Evolutionary conservation across 1,284 basidiomycete genomes (phyloP).

Genomic region (Leccinum solheimii): DNA sequence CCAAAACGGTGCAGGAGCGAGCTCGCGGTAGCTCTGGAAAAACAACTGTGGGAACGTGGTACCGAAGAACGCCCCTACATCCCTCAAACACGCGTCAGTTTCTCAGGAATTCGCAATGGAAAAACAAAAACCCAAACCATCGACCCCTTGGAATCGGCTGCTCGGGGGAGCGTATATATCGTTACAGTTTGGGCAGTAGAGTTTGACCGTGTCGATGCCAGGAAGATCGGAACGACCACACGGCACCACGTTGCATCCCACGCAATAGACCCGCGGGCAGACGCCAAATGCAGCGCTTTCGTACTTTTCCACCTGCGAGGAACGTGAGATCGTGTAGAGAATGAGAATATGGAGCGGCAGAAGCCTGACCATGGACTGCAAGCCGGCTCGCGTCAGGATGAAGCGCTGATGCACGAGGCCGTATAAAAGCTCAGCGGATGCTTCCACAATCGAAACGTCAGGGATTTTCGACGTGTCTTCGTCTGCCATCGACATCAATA

Average conservation of each 20-base stretch:
- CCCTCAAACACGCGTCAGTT: constrained; percentile 24
- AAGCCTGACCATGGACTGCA: constrained; percentile 87
- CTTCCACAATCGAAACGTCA: constrained; percentile 97
- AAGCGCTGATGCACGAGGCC: constrained; percentile 97
- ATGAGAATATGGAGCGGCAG: constrained; percentile 6
- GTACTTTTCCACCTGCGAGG: constrained; percentile 87
- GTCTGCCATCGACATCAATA: constrained; percentile 46
- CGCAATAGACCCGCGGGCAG: constrained; percentile 95
- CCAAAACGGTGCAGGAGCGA: constrained; percentile 86
- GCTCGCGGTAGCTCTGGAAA: constrained; percentile 95
- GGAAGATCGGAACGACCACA: constrained; percentile 96
- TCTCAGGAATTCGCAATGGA: background rate
- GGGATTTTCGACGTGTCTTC: constrained; percentile 92
- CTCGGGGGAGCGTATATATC: constrained; percentile 97
- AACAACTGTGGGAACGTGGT: constrained; percentile 98
- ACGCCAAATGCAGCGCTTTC: constrained; percentile 91
- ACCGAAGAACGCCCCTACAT: constrained; percentile 94
- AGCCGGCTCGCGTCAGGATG: constrained; percentile 91
- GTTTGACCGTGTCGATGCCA: constrained; percentile 97
- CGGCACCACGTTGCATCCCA: constrained; percentile 87
- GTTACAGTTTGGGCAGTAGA: constrained; percentile 98
- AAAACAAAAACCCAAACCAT: constrained; percentile 60
- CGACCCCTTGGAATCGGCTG: constrained; percentile 93
- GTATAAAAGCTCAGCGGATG: constrained; percentile 95
- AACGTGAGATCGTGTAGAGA: constrained; percentile 23